Base-by-base conservation (phyloP, 2,329 filamentous ascomycete species). In the Samsoniella hepiali region DNA sequence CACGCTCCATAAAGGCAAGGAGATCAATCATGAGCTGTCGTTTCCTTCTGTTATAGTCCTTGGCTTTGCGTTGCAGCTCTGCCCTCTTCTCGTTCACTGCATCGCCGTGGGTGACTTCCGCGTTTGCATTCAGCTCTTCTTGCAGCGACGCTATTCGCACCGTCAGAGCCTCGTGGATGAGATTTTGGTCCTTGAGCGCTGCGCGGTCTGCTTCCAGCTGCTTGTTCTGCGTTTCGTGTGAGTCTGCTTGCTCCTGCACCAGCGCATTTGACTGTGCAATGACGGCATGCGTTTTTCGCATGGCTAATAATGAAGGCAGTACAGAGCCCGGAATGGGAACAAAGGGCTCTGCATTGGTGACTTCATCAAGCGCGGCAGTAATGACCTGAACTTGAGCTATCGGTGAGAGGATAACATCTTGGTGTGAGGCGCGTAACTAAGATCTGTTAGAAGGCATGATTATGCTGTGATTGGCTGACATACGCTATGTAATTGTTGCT, bases 301-400 rank as follows among this genome's bases (percentile, higher is more conserved):
- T 76, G 6, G 91, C 90, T 47, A 95, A 73, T 5, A 96, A 79
- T 7, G 88, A 85, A 3, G 91, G 90, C 7, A 95, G 75, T 6
- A 88, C 80, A 27, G 91, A 94, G 57, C 83, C 84, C 10, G 85
- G 78, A 31, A 82, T 79, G 3, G 91, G 91, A 29, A 94, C 77
- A 68, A 86, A 86, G 9, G 89, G 88, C 58, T 87, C 82, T 15
- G 82, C 80, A 50, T 83, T 77, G 13, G 85, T 82, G 54, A 92
- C 77, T 17, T 83, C 81, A 59, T 86, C 82, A 69, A 93, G 91
- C 3, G 89, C 90, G 57, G 80, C 77, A 68, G 85, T 87, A 70
- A 93, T 80, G 45, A 84, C 75, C 42, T 67, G 67, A 17, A 71
- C 69, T 58, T 76, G 74, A 27, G 67, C 72, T n/a, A 69, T 68